phyloP scores from a whole-genome alignment of 2,329 filamentous ascomycete genomes.

The Aspergillus awamori region DNA sequence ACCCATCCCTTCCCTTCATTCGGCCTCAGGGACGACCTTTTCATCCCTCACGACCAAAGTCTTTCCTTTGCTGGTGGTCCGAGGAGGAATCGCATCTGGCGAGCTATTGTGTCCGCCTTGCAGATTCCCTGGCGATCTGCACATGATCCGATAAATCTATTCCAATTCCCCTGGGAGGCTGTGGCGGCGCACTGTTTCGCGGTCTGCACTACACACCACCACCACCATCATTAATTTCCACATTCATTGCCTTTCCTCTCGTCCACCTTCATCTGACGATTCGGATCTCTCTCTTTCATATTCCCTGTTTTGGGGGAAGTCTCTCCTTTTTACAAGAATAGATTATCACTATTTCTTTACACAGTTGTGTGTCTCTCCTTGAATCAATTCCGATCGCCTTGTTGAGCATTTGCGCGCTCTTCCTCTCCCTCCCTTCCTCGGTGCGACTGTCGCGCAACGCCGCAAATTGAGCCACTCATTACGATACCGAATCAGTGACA shows the following conservation, averaged over 20 bases:
- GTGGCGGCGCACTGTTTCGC: neutral
- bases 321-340: neutral
- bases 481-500: neutral
- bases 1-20: conserved; percentile 1
- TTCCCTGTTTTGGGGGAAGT: neutral
- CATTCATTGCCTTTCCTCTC: neutral
- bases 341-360: neutral
- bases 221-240: conserved; percentile 1
- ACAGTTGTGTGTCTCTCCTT: neutral
- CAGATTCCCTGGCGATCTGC: conserved; percentile 9
- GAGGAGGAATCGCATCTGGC: neutral
- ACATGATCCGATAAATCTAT: conserved; percentile 6
- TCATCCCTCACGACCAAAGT: neutral
- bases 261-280: conserved; percentile 2
- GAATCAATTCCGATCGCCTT: neutral
- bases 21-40: neutral
- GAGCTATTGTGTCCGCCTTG: conserved; percentile 5
- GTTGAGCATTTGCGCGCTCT: conserved; percentile 3
- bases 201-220: neutral
- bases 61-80: neutral
- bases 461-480: neutral
- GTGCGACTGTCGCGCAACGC: neutral
- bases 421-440: neutral
- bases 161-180: conserved; percentile 8
- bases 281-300: neutral